phyloP scores from a whole-genome alignment of 2,329 filamentous ascomycete genomes.

The Colletotrichum sp. region DNA sequence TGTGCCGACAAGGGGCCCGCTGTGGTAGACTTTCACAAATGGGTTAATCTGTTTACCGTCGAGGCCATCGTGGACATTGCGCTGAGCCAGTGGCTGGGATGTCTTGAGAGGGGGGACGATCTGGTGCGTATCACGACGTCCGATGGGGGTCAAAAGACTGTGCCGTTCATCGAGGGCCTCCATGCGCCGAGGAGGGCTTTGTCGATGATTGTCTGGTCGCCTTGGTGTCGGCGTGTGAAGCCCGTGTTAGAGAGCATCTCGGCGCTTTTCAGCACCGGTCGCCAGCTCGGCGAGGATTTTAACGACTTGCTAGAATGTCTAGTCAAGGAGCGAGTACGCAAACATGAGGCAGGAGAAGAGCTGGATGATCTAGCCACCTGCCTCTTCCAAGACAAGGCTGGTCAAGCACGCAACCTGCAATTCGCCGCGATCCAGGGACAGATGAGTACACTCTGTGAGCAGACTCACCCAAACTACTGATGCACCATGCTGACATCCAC shows the following conservation, averaged over 20 bases:
- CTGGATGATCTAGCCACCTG: slow-evolving; percentile 41
- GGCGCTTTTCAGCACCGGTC: background rate
- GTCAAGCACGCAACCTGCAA: slow-evolving; percentile 47
- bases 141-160: background rate
- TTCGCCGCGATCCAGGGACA: slow-evolving; percentile 65
- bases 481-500: slow-evolving; percentile 53
- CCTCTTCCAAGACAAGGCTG: slow-evolving; percentile 28
- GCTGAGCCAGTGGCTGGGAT: slow-evolving; percentile 51
- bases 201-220: slow-evolving; percentile 36
- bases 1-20: fast-evolving
- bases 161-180: background rate
- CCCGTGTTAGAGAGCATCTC: background rate
- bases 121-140: slow-evolving; percentile 42
- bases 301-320: background rate
- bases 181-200: background rate
- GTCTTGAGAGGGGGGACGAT: slow-evolving; percentile 55
- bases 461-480: too few relatives aligned
- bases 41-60: slow-evolving; percentile 61
- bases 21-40: slow-evolving; percentile 42
- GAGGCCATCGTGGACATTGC: slow-evolving; percentile 64
- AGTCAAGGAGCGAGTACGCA: background rate
- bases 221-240: slow-evolving; percentile 27
- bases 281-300: background rate
- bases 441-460: slow-evolving; percentile 29
- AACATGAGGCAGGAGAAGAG: slow-evolving; percentile 47